Evolutionary conservation across 441 rosid genomes (phyloP).

Genomic region (Omphalea diandra): DNA sequence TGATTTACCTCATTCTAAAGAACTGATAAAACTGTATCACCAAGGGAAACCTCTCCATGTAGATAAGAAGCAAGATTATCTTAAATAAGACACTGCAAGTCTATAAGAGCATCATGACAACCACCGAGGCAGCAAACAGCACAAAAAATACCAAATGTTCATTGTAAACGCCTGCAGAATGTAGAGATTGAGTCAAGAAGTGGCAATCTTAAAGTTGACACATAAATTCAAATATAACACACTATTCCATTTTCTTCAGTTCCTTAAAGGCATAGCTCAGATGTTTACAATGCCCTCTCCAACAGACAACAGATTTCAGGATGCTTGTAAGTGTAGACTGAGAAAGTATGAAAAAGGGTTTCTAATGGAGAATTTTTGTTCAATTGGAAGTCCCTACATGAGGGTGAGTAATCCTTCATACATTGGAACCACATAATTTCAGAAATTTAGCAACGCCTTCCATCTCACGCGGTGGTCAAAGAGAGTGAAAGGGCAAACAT

Average conservation of each 20-base stretch:
- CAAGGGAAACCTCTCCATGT: slow-evolving; percentile 10
- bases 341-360: background rate
- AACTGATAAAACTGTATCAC: background rate
- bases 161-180: slow-evolving; percentile 49
- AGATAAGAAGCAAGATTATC: slow-evolving; percentile 5
- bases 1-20: slow-evolving; percentile 18
- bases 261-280: background rate
- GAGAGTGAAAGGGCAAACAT: background rate
- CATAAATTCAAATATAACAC: background rate
- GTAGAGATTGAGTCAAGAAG: slow-evolving; percentile 4
- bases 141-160: slow-evolving; percentile 32
- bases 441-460: background rate
- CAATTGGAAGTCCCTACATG: background rate
- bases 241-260: background rate
- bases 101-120: slow-evolving; percentile 27
- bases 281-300: background rate
- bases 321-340: background rate
- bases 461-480: background rate
- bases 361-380: background rate
- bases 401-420: background rate
- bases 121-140: slow-evolving; percentile 29
- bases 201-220: background rate
- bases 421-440: background rate
- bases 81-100: slow-evolving; percentile 7
- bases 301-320: background rate